Conservation (phyloP, 306 rosid species). For the Styphnolobium japonicum region DNA sequence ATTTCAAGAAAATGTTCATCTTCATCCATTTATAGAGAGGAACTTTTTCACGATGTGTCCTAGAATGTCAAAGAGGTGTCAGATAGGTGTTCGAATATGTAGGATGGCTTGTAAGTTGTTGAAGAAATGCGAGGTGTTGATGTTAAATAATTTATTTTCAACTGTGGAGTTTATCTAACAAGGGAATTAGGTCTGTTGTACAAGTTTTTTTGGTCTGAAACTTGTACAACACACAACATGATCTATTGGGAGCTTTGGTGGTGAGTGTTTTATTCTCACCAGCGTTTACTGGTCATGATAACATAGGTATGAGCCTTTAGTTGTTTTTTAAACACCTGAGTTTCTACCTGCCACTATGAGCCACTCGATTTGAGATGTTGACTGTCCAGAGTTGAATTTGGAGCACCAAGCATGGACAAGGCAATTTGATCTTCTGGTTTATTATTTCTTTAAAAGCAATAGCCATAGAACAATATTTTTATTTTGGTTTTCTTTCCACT, state of each 20-base stretch:
- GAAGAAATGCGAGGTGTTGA: neutral
- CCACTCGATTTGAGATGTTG: neutral
- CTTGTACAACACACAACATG: neutral
- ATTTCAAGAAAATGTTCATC: neutral
- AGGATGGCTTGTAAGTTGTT: neutral
- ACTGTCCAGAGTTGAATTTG: neutral
- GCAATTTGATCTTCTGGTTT: constrained; percentile 5
- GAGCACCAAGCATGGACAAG: neutral
- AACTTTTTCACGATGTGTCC: neutral
- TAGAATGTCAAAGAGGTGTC: neutral
- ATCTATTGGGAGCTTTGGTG: neutral
- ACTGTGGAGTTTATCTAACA: neutral
- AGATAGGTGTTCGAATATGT: neutral
- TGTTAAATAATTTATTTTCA: neutral
- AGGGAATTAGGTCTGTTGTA: neutral
- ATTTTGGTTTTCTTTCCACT: neutral
- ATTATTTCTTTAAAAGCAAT: neutral
- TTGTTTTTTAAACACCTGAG: neutral
- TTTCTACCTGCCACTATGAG: too few species aligned
- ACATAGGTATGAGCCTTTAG: neutral
- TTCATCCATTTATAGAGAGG: neutral
- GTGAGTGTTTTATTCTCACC: neutral
- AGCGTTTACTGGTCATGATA: neutral
- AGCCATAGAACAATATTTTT: neutral
- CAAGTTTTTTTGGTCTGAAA: neutral